A percentile compares a stretch with the other conserved stretches of the same genome.
These are phyloP conservation scores for Macrotyloma uniflorum DNA, from an alignment of 306 rosid species.

Conservation along the genomic window DNA sequence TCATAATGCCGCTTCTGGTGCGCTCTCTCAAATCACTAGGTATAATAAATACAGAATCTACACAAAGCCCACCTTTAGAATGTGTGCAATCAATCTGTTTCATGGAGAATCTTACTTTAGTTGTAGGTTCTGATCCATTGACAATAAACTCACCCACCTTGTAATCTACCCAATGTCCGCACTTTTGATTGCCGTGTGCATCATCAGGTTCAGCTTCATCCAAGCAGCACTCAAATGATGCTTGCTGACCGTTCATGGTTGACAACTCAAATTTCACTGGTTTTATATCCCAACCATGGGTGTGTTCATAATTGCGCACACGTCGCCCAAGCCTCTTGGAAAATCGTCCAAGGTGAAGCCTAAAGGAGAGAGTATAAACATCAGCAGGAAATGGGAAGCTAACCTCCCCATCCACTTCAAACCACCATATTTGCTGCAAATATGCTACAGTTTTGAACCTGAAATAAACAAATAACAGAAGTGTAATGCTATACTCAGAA, in stretches of 20 bases:
- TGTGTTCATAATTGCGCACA: constrained; percentile 76
- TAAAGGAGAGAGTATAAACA: constrained; percentile 74
- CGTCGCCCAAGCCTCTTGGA: constrained; percentile 85
- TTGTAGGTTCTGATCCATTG: constrained; percentile 56
- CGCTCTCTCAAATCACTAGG: constrained; percentile 71
- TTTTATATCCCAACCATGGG: constrained; percentile 91
- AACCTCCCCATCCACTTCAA: constrained; percentile 83
- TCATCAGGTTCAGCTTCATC: constrained; percentile 62
- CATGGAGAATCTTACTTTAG: constrained; percentile 87
- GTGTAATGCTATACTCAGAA: background rate
- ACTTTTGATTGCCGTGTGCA: constrained; percentile 62
- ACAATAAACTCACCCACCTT: constrained; percentile 93
- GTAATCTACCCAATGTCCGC: constrained; percentile 92
- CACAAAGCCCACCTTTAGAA: constrained; percentile 94
- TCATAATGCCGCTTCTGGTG: constrained; percentile 53
- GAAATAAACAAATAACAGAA: constrained; percentile 47
- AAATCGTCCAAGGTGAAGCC: constrained; percentile 90
- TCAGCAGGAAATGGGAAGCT: constrained; percentile 84
- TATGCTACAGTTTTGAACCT: constrained; percentile 83
- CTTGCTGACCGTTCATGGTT: constrained; percentile 76
- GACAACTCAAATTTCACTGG: constrained; percentile 77
- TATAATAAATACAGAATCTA: constrained; percentile 83
- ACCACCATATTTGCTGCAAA: constrained; percentile 99
- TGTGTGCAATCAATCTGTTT: constrained; percentile 97
- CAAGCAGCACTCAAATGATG: constrained; percentile 66